These are phyloP conservation scores for Medicago lupulina DNA, from an alignment of 306 rosid species.

Conservation along the genomic window DNA sequence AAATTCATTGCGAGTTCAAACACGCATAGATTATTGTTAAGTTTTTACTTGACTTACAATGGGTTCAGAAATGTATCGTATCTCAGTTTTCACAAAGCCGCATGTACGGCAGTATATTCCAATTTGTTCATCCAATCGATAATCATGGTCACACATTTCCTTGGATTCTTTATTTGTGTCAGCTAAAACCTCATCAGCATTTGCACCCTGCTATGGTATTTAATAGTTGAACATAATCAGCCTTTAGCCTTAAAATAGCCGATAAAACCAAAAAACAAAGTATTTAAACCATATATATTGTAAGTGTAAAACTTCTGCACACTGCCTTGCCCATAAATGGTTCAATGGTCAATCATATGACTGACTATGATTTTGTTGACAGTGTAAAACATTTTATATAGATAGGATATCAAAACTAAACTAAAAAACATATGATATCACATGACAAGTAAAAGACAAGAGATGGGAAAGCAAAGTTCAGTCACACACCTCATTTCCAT, in stretches of 20 bases:
- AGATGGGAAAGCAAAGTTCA: no score
- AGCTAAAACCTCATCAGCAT: conserved; percentile 23
- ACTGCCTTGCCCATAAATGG: not conserved
- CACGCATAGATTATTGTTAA: not conserved
- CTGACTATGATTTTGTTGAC: not conserved
- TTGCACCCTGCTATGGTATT: conserved; percentile 55
- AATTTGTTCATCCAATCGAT: conserved; percentile 68
- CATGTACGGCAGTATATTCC: conserved; percentile 76
- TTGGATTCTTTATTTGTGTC: conserved; percentile 30
- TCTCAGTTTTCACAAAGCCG: conserved; percentile 67
- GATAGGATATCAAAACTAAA: not conserved
- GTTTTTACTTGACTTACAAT: conserved; percentile 70
- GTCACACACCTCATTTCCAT: conserved; percentile 59
- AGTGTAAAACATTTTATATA: not conserved
- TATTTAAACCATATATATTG: not conserved
- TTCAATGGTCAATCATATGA: not conserved
- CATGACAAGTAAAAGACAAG: not conserved
- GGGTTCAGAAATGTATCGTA: conserved; percentile 66
- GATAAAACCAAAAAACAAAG: not conserved
- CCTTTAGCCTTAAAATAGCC: not conserved
- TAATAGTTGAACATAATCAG: conserved; percentile 37
- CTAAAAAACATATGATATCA: not conserved
- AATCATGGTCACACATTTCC: conserved; percentile 64
- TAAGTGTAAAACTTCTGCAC: not conserved
- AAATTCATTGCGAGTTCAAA: no score